Base-by-base conservation (phyloP, 2,329 filamentous ascomycete genomes). In the Pestalotiopsis sp. region DNA sequence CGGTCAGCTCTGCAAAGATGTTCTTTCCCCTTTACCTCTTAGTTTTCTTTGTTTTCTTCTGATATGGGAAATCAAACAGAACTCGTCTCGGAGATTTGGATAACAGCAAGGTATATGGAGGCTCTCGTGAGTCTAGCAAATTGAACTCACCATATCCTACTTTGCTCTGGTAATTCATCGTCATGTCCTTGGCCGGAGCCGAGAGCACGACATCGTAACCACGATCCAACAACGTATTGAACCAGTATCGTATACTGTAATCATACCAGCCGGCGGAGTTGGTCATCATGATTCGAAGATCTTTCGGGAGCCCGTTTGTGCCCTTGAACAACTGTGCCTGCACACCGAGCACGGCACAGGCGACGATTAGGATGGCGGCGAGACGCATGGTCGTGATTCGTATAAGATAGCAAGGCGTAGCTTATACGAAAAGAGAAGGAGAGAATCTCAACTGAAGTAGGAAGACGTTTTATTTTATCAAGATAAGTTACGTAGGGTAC, bases 201-300 rank as follows among this genome's bases (percentile, higher is more conserved):
- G 90, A 92, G 5, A 93, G 82, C 11, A 93, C 82, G 9, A 89
- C 88, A 11, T 88, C 82, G 73, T 92, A 86, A 0, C 88, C 89
- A 2, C 86, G 84, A 1, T 78, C 78, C 11, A 79, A 84, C 56
- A 93, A 79, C 13, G 84, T 82, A 66, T 87, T 79, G 78, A 91
- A 87, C 65, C 92, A 81, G 0, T 84, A 83, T 17, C 91, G 86
- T 64, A 91, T 80, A 74, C 93, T 92, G 56, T 85, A 85, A 80
- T 92, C 91, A 4, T 91, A 90, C 91, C 91, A 93, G 41, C 91
- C 91, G 75, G 93, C 91, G 72, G 93, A 91, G 78, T 93, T 93
- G 72, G 86, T 86, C 68, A 91, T 88, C 66, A 93, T 76, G 74
- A 91, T 87, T 72, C 89, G 88, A 60, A 85, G 31, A 31, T 31